A percentile compares a stretch with the other conserved stretches of the same genome.
phyloP scores from a whole-genome alignment of 768 basidiomycete species.

The Boletus barrowsii region DNA sequence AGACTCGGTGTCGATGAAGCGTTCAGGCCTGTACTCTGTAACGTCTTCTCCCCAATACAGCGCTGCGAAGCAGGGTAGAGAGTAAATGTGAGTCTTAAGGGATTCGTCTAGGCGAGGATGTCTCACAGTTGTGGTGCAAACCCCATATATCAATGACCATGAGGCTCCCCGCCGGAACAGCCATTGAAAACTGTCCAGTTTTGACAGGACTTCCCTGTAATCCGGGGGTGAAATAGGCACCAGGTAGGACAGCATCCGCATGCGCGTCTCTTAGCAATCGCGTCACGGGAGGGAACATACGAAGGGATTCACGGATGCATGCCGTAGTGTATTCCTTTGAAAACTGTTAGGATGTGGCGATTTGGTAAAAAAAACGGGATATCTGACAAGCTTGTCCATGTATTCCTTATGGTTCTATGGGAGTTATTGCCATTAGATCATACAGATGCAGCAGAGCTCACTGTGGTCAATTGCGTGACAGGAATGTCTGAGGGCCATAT shows the following conservation, averaged over 20 bases:
- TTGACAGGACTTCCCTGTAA: constrained; percentile 15
- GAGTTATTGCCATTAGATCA: background rate
- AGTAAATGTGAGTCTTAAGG: background rate
- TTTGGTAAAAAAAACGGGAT: background rate
- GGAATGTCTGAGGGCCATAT: constrained; percentile 41
- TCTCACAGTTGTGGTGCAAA: constrained; percentile 46
- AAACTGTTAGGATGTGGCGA: background rate
- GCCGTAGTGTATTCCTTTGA: constrained; percentile 42
- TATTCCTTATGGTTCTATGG: constrained; percentile 39
- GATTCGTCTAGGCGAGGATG: background rate
- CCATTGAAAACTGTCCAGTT: constrained; percentile 32
- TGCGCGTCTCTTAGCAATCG: constrained; percentile 36
- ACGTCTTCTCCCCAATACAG: constrained; percentile 49
- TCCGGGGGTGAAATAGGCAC: constrained; percentile 33
- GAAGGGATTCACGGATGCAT: constrained; percentile 45
- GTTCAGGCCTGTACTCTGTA: constrained; percentile 44
- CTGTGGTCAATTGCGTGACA: constrained; percentile 22
- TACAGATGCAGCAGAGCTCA: constrained; percentile 15
- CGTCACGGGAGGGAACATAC: constrained; percentile 38
- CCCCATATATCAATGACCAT: constrained; percentile 41
- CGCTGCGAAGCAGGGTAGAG: constrained; percentile 26
- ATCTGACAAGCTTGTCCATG: constrained; percentile 36
- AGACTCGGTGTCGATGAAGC: constrained; percentile 47
- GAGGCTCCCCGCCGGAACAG: constrained; percentile 38
- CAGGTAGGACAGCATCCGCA: constrained; percentile 35